phyloP scores from a whole-genome alignment of 2,329 filamentous ascomycete species.

The Paraconiothyrium brasiliense region DNA sequence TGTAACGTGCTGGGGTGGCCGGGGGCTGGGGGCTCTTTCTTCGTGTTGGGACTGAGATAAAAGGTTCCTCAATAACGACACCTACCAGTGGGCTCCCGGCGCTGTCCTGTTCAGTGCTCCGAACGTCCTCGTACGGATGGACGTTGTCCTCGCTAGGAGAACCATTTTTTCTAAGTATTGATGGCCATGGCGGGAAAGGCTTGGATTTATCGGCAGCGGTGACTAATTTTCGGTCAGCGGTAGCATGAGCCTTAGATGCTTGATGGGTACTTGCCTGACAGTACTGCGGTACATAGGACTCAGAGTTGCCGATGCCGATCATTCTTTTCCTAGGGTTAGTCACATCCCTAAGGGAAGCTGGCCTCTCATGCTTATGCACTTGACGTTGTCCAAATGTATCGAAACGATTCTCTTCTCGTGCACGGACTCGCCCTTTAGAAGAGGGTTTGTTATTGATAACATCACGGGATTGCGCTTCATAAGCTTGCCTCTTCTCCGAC shows the following conservation, averaged over 20 bases:
- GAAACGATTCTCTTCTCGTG: neutral
- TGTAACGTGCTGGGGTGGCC: neutral
- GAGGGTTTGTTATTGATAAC: too few relatives aligned
- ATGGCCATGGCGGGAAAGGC: neutral
- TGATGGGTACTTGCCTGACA: neutral
- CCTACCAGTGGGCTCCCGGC: neutral
- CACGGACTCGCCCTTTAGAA: neutral
- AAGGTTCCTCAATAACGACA: neutral
- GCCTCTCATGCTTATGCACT: neutral
- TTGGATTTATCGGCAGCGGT: neutral
- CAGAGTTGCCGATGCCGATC: neutral
- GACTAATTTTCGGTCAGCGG: neutral
- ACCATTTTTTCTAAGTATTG: neutral
- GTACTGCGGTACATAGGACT: neutral
- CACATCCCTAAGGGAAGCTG: neutral
- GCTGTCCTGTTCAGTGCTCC: neutral
- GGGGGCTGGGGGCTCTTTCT: neutral
- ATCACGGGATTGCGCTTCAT: neutral
- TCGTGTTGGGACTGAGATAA: neutral
- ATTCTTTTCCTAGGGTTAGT: neutral
- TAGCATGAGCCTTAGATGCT: neutral
- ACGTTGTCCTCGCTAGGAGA: neutral
- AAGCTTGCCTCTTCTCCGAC: neutral
- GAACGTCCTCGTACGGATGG: neutral
- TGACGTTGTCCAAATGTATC: neutral